phyloP scores from a whole-genome alignment of 768 basidiomycete genomes.

The Lactarius psammicola region DNA sequence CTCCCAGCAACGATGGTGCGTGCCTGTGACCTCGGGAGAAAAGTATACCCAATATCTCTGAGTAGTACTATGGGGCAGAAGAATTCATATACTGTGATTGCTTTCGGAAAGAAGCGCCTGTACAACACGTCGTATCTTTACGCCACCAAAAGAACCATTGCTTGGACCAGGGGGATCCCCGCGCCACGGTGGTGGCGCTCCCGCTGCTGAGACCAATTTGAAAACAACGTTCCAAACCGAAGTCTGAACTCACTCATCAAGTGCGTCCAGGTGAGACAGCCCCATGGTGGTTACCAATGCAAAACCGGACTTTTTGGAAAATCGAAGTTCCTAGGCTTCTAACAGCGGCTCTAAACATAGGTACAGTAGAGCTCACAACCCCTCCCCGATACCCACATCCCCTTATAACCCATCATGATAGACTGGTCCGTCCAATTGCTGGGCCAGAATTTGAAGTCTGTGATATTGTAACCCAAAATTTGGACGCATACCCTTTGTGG shows the following conservation, averaged over 20 bases:
- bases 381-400: too few species aligned
- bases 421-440: too few species aligned
- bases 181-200: too few species aligned
- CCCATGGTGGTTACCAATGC: neutral
- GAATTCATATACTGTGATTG: neutral
- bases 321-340: neutral
- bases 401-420: too few species aligned
- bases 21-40: slow-evolving; percentile 8
- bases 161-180: too few species aligned
- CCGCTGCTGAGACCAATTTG: neutral
- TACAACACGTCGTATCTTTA: neutral
- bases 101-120: neutral
- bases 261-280: neutral
- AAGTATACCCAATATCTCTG: neutral
- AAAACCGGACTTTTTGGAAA: neutral
- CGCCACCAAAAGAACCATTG: neutral
- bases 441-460: too few species aligned
- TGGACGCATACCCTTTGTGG: too few species aligned
- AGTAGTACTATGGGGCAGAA: neutral
- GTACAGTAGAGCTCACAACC: too few species aligned
- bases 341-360: too few species aligned
- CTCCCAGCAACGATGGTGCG: slow-evolving; percentile 3
- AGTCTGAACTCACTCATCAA: neutral
- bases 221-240: neutral
- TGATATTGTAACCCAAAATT: too few species aligned